A percentile compares a stretch with the other conserved stretches of the same genome.
Evolutionary conservation across 495 filamentous ascomycete genomes (phyloP).

Genomic region (Aspergillus hancockii): DNA sequence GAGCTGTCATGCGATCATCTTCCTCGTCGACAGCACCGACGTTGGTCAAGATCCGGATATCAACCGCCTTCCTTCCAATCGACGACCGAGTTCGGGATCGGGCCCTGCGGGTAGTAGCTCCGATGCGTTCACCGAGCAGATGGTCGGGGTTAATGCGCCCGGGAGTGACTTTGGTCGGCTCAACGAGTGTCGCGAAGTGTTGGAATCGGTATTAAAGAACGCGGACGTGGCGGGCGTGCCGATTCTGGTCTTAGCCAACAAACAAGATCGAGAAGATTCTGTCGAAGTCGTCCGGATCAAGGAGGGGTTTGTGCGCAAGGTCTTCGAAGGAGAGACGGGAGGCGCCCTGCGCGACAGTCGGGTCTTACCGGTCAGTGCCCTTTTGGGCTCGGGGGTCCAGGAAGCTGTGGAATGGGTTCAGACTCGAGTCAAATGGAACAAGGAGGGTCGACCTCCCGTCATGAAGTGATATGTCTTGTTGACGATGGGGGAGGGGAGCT

Average conservation of each 20-base stretch:
- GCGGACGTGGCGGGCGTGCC: conserved; percentile 87
- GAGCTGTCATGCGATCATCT: conserved; percentile 93
- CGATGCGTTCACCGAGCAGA: conserved; percentile 37
- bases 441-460: conserved; percentile 84
- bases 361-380: conserved; percentile 86
- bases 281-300: conserved; percentile 97
- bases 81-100: conserved; percentile 35
- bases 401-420: conserved; percentile 97
- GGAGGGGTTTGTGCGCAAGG: conserved; percentile 88
- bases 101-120: conserved; percentile 21
- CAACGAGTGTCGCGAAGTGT: conserved; percentile 83
- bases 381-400: conserved; percentile 86
- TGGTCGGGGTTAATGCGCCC: conserved; percentile 43
- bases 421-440: conserved; percentile 91
- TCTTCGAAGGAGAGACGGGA: conserved; percentile 92
- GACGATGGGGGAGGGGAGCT: too few relatives aligned
- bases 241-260: conserved; percentile 90
- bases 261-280: conserved; percentile 96
- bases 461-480: conserved; percentile 64
- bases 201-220: conserved; percentile 82
- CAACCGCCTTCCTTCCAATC: conserved; percentile 31
- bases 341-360: conserved; percentile 81
- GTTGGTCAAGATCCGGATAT: conserved; percentile 73
- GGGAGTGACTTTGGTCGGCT: conserved; percentile 65
- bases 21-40: conserved; percentile 92